Conservation (phyloP, 805 yeast species). For the Maudiozyma saulgeensis region DNA sequence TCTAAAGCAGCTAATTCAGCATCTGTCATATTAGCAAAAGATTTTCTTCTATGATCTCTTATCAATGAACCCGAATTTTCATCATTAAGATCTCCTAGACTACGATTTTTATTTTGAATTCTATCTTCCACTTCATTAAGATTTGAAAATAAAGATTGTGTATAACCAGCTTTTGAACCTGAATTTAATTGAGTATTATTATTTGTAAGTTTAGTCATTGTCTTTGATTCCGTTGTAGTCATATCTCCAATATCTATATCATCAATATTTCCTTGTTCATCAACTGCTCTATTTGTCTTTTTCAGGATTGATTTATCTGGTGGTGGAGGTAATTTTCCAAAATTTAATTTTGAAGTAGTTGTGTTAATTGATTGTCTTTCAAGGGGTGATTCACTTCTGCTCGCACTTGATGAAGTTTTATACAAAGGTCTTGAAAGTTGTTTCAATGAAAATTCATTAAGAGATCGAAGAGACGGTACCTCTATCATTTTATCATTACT, state of each 20-base stretch:
- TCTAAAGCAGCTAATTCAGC: constrained; percentile 26
- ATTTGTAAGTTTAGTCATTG: constrained; percentile 15
- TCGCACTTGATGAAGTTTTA: constrained; percentile 1
- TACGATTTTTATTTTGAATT: constrained; percentile 5
- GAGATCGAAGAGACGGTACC: background rate
- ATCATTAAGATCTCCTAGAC: background rate
- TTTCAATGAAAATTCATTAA: background rate
- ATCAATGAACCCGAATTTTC: background rate
- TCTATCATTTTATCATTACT: background rate
- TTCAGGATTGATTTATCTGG: constrained; percentile 16
- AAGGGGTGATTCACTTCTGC: constrained; percentile 12
- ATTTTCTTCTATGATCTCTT: constrained; percentile 12
- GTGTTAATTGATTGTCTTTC: background rate
- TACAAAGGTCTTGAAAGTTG: background rate
- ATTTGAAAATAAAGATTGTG: constrained; percentile 27
- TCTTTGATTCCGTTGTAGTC: constrained; percentile 14
- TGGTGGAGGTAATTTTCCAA: constrained; percentile 21
- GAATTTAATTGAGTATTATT: constrained; percentile 25
- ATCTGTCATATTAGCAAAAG: constrained; percentile 27
- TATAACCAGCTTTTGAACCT: constrained; percentile 23
- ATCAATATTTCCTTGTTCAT: constrained; percentile 10
- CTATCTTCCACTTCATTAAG: constrained; percentile 29
- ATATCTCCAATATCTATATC: constrained; percentile 20
- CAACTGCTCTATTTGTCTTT: constrained; percentile 6
- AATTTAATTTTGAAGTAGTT: background rate